Percentiles rank a stretch among this genome's conserved stretches.
phyloP scores from a whole-genome alignment of 2,329 filamentous ascomycete species.

The Geosmithia putterillii region DNA sequence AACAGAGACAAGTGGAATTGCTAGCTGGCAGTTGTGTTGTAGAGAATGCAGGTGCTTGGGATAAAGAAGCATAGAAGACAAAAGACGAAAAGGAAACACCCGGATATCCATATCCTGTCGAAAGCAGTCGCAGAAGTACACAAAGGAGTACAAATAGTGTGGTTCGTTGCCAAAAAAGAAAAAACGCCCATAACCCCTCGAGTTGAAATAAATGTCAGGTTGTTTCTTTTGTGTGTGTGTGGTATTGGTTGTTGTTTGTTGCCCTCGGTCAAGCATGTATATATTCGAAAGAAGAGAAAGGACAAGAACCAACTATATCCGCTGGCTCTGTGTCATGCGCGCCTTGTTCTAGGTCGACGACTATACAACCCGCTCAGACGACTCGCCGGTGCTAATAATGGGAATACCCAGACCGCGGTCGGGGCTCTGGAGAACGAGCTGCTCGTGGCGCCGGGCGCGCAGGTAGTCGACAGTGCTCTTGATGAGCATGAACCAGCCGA shows the following conservation, averaged over 20 bases:
- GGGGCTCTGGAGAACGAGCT: constrained; percentile 83
- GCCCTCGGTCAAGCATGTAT: too few relatives aligned
- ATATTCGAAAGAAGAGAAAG: background rate
- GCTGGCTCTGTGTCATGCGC: background rate
- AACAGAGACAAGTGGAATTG: background rate
- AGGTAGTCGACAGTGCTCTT: constrained; percentile 87
- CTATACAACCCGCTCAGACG: constrained; percentile 63
- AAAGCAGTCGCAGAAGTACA: background rate
- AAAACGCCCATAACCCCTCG: background rate
- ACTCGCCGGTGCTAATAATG: constrained; percentile 77
- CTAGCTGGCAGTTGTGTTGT: background rate
- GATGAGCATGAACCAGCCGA: constrained; percentile 96
- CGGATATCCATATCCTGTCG: background rate
- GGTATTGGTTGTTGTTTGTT: background rate
- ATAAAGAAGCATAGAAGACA: background rate
- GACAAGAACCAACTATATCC: too few relatives aligned
- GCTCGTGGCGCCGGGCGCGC: constrained; percentile 78
- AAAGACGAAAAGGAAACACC: background rate
- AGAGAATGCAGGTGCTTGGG: background rate
- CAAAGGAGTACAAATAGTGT: constrained; percentile 6
- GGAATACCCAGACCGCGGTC: constrained; percentile 76
- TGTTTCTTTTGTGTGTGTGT: background rate
- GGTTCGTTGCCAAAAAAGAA: too few relatives aligned
- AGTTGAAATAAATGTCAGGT: background rate
- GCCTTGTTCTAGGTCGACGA: background rate